Percentiles rank a stretch among this genome's conserved stretches.
These are phyloP conservation scores for Elaeis oleifera DNA, from an alignment of 202 grass and related monocot species.

Conservation along the genomic window DNA sequence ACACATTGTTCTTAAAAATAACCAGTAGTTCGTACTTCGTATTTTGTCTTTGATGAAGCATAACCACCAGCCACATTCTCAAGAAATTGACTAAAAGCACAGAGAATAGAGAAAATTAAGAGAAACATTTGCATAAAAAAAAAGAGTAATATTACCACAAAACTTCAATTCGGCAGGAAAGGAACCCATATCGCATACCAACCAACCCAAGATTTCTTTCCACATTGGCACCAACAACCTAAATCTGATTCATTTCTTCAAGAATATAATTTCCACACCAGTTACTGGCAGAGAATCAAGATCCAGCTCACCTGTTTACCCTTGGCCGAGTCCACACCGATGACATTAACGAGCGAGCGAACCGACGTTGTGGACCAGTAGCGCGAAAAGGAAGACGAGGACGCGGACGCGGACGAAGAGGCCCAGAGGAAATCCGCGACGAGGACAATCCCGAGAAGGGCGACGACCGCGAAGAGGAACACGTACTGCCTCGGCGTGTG, in stretches of 20 bases:
- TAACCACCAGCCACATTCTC: too few species aligned
- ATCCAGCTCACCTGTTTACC: constrained; percentile 3
- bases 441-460: constrained; percentile 32
- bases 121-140: not conserved
- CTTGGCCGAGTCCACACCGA: not conserved
- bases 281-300: too few species aligned
- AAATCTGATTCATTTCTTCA: too few species aligned
- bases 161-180: not conserved
- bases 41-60: too few species aligned
- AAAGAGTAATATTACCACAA: not conserved
- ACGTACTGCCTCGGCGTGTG: constrained; percentile 9
- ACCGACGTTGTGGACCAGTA: constrained; percentile 17
- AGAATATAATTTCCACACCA: too few species aligned
- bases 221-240: too few species aligned
- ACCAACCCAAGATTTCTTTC: not conserved
- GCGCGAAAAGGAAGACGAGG: constrained; percentile 28
- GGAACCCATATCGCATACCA: not conserved
- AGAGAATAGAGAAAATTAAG: not conserved
- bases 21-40: too few species aligned
- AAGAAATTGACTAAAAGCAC: not conserved
- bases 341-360: not conserved
- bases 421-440: constrained; percentile 40
- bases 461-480: constrained; percentile 19
- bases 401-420: constrained; percentile 22
- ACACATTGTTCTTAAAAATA: too few species aligned